Conservation (phyloP, 2,329 filamentous ascomycete genomes). For the Chaetomiaceae sp. region DNA sequence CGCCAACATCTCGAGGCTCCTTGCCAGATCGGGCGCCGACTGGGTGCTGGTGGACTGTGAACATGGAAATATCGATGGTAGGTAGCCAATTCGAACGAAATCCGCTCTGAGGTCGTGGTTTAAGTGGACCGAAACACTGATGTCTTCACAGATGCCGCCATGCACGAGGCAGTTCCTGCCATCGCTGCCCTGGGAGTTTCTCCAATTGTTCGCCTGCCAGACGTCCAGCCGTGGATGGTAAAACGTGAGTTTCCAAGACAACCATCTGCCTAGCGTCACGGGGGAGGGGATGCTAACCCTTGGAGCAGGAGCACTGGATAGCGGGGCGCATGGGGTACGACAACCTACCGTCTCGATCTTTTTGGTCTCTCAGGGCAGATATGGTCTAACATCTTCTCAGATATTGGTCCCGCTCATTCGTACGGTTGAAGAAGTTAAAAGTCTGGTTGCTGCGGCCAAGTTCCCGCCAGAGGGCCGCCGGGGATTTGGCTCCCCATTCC, state of each 20-base stretch:
- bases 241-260: slow-evolving; percentile 40
- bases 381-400: slow-evolving; percentile 26
- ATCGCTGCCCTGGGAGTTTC: slow-evolving; percentile 52
- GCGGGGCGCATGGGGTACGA: slow-evolving; percentile 52
- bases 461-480: slow-evolving; percentile 52
- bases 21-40: slow-evolving; percentile 60
- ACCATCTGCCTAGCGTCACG: not conserved
- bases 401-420: slow-evolving; percentile 51
- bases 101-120: not conserved
- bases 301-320: slow-evolving; percentile 48
- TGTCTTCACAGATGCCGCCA: slow-evolving; percentile 41
- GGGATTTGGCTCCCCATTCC: slow-evolving; percentile 53
- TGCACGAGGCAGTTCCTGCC: slow-evolving; percentile 54
- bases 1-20: slow-evolving; percentile 51
- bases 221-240: slow-evolving; percentile 52
- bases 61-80: slow-evolving; percentile 52
- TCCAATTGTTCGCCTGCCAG: slow-evolving; percentile 54
- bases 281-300: slow-evolving; percentile 21
- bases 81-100: slow-evolving; percentile 6
- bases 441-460: slow-evolving; percentile 48
- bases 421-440: slow-evolving; percentile 47
- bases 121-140: slow-evolving; percentile 4
- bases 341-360: not conserved
- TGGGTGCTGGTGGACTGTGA: slow-evolving; percentile 61
- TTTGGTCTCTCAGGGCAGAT: not conserved